Base-by-base conservation (phyloP, 139 green algal species). In the Raphidocelis subcapitata region DNA sequence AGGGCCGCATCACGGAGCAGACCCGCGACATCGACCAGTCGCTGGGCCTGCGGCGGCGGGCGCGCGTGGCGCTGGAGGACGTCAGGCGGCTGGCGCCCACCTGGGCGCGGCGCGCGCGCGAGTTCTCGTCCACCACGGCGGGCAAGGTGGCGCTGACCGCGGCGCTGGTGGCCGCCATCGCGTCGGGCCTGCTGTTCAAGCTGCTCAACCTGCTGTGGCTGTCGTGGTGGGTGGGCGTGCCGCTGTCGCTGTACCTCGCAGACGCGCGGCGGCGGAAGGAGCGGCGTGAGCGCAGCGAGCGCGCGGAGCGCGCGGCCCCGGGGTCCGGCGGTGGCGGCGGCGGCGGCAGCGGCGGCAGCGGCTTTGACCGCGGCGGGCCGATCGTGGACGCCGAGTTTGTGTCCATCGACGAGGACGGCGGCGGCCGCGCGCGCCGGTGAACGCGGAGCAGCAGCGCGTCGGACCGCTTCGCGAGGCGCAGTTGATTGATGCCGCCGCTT, bases 191-290 rank as follows among this genome's bases (percentile, higher is more conserved):
- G 24, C 61, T 77, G 33, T 77, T 61, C 59, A 61, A 77, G 61
- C 47, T 77, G 46, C 61, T 77, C 32, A 77, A 77, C 47, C 32
- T 70, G 10, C 46, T 70, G 37, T 77, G 70, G 70, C 62, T 77
- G 44, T 4, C 63, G 21, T 77, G 61, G 61, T 77, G 70, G 70
- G 46, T 77, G 5, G 51, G 33, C 23, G 55, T 77, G 23, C 70
- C 70, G 41, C 59, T 70, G 1, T 47, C 44, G 31, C 29, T 70
- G 5, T 29, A 65, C 12, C 8, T 77, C 18, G 70, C 70, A 29
- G 62, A 36, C 5, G 23, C 69, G n/a, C 20, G 35, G 20, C 16
- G 70, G 41, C 41, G 41, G 20, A 33, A 69, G 56, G 41, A 60
- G 37, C 31, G 32, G 26, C 60, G 64, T 61, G n/a, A 49, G 31